phyloP scores from a whole-genome alignment of 1,139 yeast genomes.

The Hansenula anomala region DNA sequence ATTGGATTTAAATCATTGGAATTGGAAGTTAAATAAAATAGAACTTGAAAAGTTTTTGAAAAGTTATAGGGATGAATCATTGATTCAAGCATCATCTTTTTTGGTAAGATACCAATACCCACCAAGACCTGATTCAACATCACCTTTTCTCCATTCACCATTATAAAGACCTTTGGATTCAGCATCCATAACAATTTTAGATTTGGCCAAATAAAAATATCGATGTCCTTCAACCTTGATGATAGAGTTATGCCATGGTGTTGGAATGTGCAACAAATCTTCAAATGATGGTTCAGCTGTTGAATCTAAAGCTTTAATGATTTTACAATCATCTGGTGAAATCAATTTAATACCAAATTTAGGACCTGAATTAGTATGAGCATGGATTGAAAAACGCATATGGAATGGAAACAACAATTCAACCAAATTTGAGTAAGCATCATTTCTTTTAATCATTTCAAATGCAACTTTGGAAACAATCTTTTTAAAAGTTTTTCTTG shows the following conservation, averaged over 20 bases:
- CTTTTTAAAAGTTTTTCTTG: constrained; percentile 47
- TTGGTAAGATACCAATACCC: constrained; percentile 21
- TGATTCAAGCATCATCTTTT: not conserved
- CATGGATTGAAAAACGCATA: constrained; percentile 55
- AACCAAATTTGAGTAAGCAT: constrained; percentile 59
- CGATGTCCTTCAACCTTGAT: constrained; percentile 34
- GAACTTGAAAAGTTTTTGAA: too few species aligned
- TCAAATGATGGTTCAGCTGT: constrained; percentile 34
- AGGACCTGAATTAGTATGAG: constrained; percentile 54
- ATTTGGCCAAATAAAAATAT: constrained; percentile 27
- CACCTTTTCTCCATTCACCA: constrained; percentile 28
- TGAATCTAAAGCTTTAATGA: constrained; percentile 31
- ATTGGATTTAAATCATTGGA: too few species aligned
- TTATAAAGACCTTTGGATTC: constrained; percentile 26
- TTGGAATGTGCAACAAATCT: constrained; percentile 56
- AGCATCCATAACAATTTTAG: constrained; percentile 29
- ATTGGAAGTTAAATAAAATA: too few species aligned
- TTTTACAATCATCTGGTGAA: constrained; percentile 37
- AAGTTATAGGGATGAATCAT: too few species aligned
- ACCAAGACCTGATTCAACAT: constrained; percentile 25
- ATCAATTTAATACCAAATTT: constrained; percentile 52
- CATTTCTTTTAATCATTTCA: constrained; percentile 61
- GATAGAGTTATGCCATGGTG: constrained; percentile 63
- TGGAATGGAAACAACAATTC: constrained; percentile 57
- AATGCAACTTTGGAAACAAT: constrained; percentile 50